Conservation (phyloP, 2,329 filamentous ascomycete genomes). For the Ceratocystis cacaofunesta region DNA sequence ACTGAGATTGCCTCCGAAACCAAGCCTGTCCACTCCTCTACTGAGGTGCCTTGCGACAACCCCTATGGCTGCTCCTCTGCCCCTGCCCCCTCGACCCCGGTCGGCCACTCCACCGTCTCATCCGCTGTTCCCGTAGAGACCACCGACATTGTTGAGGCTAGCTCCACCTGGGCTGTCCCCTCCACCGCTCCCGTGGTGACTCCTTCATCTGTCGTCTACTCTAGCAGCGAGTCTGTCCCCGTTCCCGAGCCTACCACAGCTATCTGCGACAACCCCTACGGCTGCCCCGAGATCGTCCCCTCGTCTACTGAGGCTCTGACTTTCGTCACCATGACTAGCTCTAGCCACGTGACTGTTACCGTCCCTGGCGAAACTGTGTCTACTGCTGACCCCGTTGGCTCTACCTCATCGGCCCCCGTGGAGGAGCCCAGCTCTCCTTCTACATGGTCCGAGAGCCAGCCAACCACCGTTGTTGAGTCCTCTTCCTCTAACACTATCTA, state of each 20-base stretch:
- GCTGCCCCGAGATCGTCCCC: conserved; percentile 12
- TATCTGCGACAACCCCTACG: conserved; percentile 12
- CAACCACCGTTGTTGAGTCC: not conserved
- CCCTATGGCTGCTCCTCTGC: conserved; percentile 12
- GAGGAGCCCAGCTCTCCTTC: not conserved
- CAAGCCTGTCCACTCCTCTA: not conserved
- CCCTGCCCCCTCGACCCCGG: not conserved
- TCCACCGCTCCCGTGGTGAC: conserved; percentile 7
- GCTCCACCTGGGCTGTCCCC: conserved; percentile 10
- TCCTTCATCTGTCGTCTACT: conserved; percentile 1
- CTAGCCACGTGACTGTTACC: conserved; percentile 12
- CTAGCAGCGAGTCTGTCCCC: not conserved
- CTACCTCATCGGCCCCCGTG: not conserved
- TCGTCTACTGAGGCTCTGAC: conserved; percentile 9
- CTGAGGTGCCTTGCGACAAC: conserved; percentile 5
- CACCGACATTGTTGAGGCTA: not conserved
- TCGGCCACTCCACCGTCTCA: not conserved
- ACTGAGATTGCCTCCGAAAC: not conserved
- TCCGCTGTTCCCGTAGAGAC: conserved; percentile 2
- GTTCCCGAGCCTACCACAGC: not conserved
- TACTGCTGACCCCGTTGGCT: not conserved
- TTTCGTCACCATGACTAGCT: conserved; percentile 14
- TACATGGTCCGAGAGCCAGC: not conserved
- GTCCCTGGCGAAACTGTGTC: conserved; percentile 7
- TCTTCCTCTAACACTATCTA: not conserved